Percentiles rank a stretch among this genome's conserved stretches.
These are phyloP conservation scores for Millerago galiae DNA, from an alignment of 805 yeast species.

Conservation along the genomic window DNA sequence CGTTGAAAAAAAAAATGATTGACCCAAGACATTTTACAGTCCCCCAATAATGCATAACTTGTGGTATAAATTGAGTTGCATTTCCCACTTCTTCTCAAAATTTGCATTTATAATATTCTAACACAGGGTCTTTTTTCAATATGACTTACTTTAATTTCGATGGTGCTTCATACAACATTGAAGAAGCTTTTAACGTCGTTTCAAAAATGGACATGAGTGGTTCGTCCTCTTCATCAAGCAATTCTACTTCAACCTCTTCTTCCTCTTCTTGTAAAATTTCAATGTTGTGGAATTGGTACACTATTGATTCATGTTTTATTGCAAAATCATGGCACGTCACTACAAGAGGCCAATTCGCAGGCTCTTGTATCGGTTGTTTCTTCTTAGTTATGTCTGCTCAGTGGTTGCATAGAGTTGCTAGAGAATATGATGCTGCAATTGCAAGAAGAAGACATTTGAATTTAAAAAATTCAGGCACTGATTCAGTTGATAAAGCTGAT, in stretches of 20 bases:
- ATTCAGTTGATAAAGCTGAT: constrained; percentile 1
- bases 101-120: no score
- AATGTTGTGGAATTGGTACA: constrained; percentile 74
- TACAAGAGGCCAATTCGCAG: constrained; percentile 57
- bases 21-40: no score
- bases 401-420: constrained; percentile 47
- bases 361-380: constrained; percentile 68
- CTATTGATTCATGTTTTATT: constrained; percentile 59
- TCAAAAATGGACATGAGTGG: constrained; percentile 16
- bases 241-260: constrained; percentile 1
- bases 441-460: constrained; percentile 19
- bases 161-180: constrained; percentile 20
- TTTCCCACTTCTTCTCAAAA: no score
- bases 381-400: constrained; percentile 50
- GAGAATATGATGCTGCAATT: constrained; percentile 44
- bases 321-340: constrained; percentile 57
- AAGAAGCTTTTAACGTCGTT: constrained; percentile 12
- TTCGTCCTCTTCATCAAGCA: background rate
- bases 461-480: constrained; percentile 6
- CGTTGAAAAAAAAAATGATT: no score
- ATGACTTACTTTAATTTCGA: constrained; percentile 33
- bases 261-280: constrained; percentile 24
- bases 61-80: no score
- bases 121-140: background rate
- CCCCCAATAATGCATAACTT: no score